Conservation (phyloP, 2,329 filamentous ascomycete genomes). For the Neurospora crassa region DNA sequence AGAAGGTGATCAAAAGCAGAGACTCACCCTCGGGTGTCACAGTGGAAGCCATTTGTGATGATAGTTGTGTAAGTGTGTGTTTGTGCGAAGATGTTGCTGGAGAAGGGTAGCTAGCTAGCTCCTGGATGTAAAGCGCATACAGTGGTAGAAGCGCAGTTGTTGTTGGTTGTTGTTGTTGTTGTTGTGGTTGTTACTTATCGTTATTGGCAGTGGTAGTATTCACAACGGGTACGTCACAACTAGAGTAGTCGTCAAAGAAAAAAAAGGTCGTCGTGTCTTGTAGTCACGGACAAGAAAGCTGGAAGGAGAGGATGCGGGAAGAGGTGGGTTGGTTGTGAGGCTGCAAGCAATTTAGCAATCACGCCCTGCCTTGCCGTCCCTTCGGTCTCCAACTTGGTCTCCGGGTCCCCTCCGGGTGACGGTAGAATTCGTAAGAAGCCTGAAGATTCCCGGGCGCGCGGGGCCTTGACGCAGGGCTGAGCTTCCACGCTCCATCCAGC, state of each 20-base stretch:
- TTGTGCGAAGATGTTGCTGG: background rate
- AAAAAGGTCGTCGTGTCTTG: background rate
- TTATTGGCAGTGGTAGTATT: background rate
- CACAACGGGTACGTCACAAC: background rate
- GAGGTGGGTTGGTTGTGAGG: constrained; percentile 10
- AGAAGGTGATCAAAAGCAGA: background rate
- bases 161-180: background rate
- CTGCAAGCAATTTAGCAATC: constrained; percentile 10
- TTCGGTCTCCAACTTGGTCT: background rate
- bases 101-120: background rate
- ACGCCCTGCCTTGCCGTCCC: constrained; percentile 8
- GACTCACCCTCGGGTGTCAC: constrained; percentile 21
- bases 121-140: background rate
- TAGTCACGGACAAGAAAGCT: constrained; percentile 1
- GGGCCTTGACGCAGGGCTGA: constrained; percentile 19
- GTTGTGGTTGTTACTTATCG: background rate
- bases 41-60: constrained; percentile 14
- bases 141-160: background rate
- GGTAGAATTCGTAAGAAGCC: constrained; percentile 35
- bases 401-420: constrained; percentile 8
- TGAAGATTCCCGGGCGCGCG: constrained; percentile 26
- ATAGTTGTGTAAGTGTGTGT: background rate
- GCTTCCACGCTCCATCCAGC: constrained; percentile 1
- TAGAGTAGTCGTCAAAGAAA: background rate
- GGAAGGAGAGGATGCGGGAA: background rate